Evolutionary conservation across 176 grass and related monocot species (phyloP), one percentile per base, ranked within the genome.

Genomic region (Urochloa ruziziensis): DNA sequence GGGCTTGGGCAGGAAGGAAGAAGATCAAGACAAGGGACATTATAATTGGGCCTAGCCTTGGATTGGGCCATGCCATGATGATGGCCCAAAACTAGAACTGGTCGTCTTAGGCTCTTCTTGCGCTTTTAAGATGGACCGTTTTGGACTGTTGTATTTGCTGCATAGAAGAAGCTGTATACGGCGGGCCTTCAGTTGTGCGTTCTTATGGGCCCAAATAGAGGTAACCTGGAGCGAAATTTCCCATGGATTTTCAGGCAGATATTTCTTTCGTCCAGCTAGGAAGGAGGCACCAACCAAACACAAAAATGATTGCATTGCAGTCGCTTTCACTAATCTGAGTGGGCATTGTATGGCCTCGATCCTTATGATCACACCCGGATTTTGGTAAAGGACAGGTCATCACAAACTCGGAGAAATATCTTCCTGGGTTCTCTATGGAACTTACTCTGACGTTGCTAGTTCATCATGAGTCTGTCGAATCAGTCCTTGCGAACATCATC

Each of bases 371-470:
- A 84, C 10, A 17, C 36, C 11, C 48, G 13, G 13, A 59, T 46
- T 68, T 77, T 69, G 62, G 19, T 57, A 0, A 33, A 33, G 14
- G 25, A 77, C 18, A 67, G 23, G 82, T 84, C 44, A 85, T 59
- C 73, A 28, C 21, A 36, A 77, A 18, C 73, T 32, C 32, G 49
- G 25, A 17, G 34, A 85, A 59, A 77, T 77, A 34, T 58, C 62
- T 42, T 42, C 18, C 33, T n/a, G 16, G 5, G 0, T 2, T 5
- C 51, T 23, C 2, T 16, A 56, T n/a, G 52, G 10, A 56, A 56
- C 5, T 21, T 53, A 65, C 25, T 34, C 48, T 51, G 46, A 75
- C 18, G 17, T 54, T 19, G n/a, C 46, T 28, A 27, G 13, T 42
- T 60, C 36, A 37, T 37, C 27, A 49, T 33, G 51, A 21, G 42